Conservation (phyloP, 352 stramenopile genomes). For the Phytophthora syringae region DNA sequence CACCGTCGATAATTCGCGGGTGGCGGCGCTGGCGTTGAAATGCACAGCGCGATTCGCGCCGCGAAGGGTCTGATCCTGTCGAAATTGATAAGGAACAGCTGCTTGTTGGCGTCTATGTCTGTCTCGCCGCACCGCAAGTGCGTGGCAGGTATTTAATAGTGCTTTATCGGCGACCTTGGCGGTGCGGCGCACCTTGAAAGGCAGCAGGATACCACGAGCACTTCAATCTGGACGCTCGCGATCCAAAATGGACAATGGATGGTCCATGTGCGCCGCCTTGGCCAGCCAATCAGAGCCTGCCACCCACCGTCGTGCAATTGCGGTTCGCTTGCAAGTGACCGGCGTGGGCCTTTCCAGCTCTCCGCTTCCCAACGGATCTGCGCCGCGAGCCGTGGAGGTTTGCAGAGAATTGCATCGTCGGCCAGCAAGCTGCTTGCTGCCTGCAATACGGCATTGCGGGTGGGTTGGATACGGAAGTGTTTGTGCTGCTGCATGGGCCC, state of each 20-base stretch:
- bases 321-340: constrained; percentile 13
- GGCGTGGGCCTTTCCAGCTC: constrained; percentile 13
- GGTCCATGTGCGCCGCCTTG: constrained; percentile 11
- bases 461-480: not conserved
- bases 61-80: constrained; percentile 22
- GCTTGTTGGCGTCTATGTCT: constrained; percentile 24
- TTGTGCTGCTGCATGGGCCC: not conserved
- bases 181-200: not conserved
- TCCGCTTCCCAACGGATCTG: not conserved
- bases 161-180: not conserved
- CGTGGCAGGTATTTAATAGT: constrained; percentile 8
- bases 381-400: constrained; percentile 17
- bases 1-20: constrained; percentile 5
- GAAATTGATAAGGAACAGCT: constrained; percentile 22
- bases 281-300: constrained; percentile 30
- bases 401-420: constrained; percentile 23
- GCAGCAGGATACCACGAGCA: constrained; percentile 9
- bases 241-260: constrained; percentile 13
- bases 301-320: constrained; percentile 16
- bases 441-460: too few relatives aligned
- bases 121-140: constrained; percentile 7
- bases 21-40: not conserved
- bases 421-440: not conserved
- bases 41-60: constrained; percentile 16
- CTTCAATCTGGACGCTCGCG: constrained; percentile 22